Conservation (phyloP, 352 stramenopile species). For the Globisporangium okanoganense region DNA sequence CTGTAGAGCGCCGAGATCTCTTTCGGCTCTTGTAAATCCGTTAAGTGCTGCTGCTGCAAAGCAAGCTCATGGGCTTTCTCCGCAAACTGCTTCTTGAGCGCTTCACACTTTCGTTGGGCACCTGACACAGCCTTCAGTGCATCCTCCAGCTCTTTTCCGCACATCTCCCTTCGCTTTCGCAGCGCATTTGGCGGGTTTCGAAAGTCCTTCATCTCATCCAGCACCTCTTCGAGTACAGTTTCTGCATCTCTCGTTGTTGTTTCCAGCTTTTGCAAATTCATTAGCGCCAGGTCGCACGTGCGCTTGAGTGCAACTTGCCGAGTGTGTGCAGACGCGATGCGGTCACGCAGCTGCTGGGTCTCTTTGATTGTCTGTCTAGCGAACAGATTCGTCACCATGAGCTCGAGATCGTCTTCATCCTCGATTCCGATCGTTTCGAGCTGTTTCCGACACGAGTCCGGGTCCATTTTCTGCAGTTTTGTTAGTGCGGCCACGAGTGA, state of each 20-base stretch:
- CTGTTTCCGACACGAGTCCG: slow-evolving; percentile 14
- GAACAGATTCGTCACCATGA: slow-evolving; percentile 59
- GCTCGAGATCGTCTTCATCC: slow-evolving; percentile 35
- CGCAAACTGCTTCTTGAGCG: slow-evolving; percentile 1
- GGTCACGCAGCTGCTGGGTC: slow-evolving; percentile 25
- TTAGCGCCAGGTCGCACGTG: slow-evolving; percentile 29
- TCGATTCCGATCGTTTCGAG: slow-evolving; percentile 35
- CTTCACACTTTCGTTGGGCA: slow-evolving; percentile 18
- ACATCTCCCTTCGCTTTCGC: slow-evolving; percentile 25
- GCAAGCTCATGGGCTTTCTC: slow-evolving; percentile 19
- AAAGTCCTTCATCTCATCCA: slow-evolving; percentile 57
- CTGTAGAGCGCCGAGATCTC: slow-evolving; percentile 59
- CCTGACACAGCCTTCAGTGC: slow-evolving; percentile 14
- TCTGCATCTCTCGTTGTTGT: slow-evolving; percentile 15
- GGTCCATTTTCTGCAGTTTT: slow-evolving; percentile 17
- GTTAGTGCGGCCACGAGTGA: slow-evolving; percentile 16
- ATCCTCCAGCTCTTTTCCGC: slow-evolving; percentile 31
- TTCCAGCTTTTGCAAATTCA: slow-evolving; percentile 28
- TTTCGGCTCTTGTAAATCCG: slow-evolving; percentile 27
- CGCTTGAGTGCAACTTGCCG: slow-evolving; percentile 20
- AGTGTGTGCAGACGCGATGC: background rate
- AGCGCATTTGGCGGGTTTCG: slow-evolving; percentile 55
- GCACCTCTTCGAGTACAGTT: slow-evolving; percentile 29
- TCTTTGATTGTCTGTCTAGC: slow-evolving; percentile 30
- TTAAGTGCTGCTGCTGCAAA: slow-evolving; percentile 19